Conservation (phyloP, 257 asterid genomes). For the Solanum tacnaense region DNA sequence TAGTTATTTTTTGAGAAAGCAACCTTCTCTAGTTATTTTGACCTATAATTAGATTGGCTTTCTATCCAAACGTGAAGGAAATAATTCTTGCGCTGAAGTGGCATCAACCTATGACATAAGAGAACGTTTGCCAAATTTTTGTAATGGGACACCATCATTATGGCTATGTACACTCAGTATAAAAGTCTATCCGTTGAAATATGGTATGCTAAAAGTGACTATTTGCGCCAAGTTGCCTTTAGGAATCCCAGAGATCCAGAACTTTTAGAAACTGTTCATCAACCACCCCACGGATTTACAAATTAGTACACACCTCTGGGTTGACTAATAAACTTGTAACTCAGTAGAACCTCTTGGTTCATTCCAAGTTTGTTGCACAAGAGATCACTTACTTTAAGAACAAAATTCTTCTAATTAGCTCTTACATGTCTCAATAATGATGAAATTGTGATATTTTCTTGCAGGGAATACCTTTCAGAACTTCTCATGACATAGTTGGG, state of each 20-base stretch:
- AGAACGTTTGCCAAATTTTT: background rate
- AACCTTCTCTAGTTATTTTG: background rate
- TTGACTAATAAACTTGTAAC: background rate
- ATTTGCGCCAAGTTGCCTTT: background rate
- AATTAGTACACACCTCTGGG: background rate
- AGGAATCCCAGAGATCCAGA: background rate
- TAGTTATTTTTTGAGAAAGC: background rate
- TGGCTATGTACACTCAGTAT: no score
- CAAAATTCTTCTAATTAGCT: background rate
- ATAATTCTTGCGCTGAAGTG: background rate
- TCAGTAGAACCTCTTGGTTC: background rate
- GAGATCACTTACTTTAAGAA: background rate
- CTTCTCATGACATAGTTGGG: conserved; percentile 91
- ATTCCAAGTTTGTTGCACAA: background rate
- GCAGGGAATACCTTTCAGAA: conserved; percentile 91
- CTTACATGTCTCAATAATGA: background rate
- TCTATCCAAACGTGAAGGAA: background rate
- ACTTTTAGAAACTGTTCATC: background rate
- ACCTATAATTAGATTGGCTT: background rate
- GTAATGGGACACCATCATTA: no score
- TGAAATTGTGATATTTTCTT: background rate
- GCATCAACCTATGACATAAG: background rate
- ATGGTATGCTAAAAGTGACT: no score
- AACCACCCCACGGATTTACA: background rate
- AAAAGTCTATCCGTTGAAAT: no score